These are phyloP conservation scores for Termitomyces sp. DNA, from an alignment of 768 basidiomycete genomes.

Conservation along the genomic window DNA sequence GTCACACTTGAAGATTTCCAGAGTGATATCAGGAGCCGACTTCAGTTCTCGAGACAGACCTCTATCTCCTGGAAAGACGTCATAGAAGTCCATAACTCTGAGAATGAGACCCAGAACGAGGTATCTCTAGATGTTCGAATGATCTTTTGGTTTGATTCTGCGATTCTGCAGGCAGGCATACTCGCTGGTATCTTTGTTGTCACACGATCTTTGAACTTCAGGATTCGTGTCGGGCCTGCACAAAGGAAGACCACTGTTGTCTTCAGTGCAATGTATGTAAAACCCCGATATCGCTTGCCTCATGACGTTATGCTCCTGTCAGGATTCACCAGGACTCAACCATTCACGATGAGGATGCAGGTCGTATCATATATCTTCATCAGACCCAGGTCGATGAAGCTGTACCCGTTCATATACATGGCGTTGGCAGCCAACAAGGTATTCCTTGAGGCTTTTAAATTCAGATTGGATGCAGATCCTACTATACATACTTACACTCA, in stretches of 20 bases:
- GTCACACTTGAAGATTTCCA: conserved; percentile 20
- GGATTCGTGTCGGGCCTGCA: conserved; percentile 26
- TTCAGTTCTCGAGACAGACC: conserved; percentile 15
- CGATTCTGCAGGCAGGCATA: conserved; percentile 23
- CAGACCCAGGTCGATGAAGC: neutral
- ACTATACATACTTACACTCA: neutral
- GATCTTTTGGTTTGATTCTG: too few relatives aligned
- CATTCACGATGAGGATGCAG: neutral
- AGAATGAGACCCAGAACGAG: neutral
- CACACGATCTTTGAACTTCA: conserved; percentile 31
- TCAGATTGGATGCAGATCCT: neutral
- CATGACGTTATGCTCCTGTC: neutral
- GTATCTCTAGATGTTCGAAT: conserved; percentile 1
- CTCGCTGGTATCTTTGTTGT: conserved; percentile 35
- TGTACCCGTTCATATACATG: neutral
- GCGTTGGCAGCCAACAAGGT: neutral
- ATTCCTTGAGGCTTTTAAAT: neutral
- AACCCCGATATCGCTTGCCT: too few relatives aligned
- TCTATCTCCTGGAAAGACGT: conserved; percentile 30
- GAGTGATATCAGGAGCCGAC: conserved; percentile 17
- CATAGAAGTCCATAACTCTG: conserved; percentile 22
- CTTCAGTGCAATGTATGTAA: neutral
- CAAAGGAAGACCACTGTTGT: neutral
- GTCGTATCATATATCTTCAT: neutral
- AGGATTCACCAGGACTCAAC: neutral